A percentile compares a stretch with the other conserved stretches of the same genome.
phyloP scores from a whole-genome alignment of 768 basidiomycete genomes.

The Xerocomellus intermedius region DNA sequence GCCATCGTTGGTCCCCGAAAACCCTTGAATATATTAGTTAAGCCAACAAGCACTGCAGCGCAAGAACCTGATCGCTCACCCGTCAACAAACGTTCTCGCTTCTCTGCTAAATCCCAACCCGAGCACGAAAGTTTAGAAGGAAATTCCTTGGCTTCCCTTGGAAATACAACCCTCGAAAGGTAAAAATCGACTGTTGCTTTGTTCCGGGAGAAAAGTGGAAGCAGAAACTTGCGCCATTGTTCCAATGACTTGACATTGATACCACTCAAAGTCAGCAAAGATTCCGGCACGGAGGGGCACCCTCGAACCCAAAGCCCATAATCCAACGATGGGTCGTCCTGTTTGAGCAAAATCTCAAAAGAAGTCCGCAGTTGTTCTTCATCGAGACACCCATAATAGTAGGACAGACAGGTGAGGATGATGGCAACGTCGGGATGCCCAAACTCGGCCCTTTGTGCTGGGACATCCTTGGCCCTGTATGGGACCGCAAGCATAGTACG shows the following conservation, averaged over 20 bases:
- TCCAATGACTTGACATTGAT: constrained; percentile 36
- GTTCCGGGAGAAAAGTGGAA: constrained; percentile 31
- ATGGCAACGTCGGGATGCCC: constrained; percentile 39
- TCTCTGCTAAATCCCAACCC: constrained; percentile 38
- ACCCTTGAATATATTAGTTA: constrained; percentile 18
- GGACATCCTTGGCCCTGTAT: constrained; percentile 39
- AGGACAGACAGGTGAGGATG: constrained; percentile 36
- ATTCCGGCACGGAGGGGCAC: background rate
- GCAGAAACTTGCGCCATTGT: constrained; percentile 22
- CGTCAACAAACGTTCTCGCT: constrained; percentile 12
- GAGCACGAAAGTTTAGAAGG: constrained; percentile 34
- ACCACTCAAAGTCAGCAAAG: constrained; percentile 30
- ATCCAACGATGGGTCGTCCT: constrained; percentile 25
- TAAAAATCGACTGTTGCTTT: constrained; percentile 36
- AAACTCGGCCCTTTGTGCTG: constrained; percentile 38
- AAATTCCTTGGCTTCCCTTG: constrained; percentile 38
- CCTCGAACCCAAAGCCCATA: background rate
- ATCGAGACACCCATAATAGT: constrained; percentile 25
- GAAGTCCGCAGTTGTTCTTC: background rate
- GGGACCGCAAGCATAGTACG: constrained; percentile 39
- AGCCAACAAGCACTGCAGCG: background rate
- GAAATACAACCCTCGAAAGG: constrained; percentile 38
- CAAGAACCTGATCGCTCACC: background rate
- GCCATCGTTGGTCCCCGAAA: constrained; percentile 41
- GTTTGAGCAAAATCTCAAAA: constrained; percentile 2